Percentiles rank a stretch among this genome's conserved stretches.
Conservation (phyloP, 2,329 filamentous ascomycete genomes). For the Neocucurbitaria cava region DNA sequence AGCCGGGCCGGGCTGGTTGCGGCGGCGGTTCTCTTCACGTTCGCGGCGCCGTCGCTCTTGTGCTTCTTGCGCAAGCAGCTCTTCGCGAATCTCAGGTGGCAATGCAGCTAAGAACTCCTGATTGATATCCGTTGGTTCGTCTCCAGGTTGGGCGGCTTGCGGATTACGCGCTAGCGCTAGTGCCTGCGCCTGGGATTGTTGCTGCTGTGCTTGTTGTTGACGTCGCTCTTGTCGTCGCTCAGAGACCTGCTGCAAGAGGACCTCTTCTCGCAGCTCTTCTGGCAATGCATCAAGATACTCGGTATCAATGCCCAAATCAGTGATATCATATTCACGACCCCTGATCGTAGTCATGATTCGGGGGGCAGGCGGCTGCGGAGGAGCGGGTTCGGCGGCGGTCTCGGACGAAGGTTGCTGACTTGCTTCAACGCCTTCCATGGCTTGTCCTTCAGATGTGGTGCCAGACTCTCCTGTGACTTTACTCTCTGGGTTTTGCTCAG, state of each 20-base stretch:
- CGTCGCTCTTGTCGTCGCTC: constrained; percentile 66
- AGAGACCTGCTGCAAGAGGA: constrained; percentile 88
- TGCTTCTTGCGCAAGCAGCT: constrained; percentile 89
- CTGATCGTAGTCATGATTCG: constrained; percentile 84
- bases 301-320: constrained; percentile 89
- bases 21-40: constrained; percentile 79
- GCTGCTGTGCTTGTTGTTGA: constrained; percentile 59
- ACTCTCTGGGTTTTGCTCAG: constrained; percentile 26
- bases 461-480: constrained; percentile 47
- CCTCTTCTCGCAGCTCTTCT: constrained; percentile 94
- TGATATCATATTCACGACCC: constrained; percentile 90
- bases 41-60: constrained; percentile 87
- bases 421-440: constrained; percentile 80
- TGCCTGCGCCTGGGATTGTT: constrained; percentile 35
- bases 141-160: constrained; percentile 58
- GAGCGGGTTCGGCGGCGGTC: constrained; percentile 29
- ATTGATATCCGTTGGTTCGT: constrained; percentile 83
- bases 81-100: constrained; percentile 85
- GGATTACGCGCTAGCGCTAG: constrained; percentile 18
- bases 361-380: constrained; percentile 42
- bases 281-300: constrained; percentile 97
- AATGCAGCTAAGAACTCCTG: constrained; percentile 93
- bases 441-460: constrained; percentile 51
- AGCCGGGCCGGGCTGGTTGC: constrained; percentile 60
- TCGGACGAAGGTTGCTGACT: constrained; percentile 36